Base-by-base conservation (phyloP, 192 early-diverging fungal genomes). In the Allomyces javanicus region DNA sequence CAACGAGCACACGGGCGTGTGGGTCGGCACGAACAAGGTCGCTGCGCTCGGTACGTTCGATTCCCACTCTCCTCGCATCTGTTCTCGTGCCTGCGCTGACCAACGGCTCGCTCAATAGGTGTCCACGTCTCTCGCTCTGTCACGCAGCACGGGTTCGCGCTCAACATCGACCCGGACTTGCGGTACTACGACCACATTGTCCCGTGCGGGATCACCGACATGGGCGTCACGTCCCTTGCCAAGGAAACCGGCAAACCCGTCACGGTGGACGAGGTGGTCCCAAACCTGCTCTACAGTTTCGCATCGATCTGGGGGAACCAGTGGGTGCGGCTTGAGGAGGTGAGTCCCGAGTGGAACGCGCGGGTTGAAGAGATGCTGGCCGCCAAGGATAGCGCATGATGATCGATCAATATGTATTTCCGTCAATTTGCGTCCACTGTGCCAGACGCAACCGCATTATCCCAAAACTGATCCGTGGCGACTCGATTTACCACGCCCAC, bases 111-210 rank as follows among this genome's bases (percentile, higher is more conserved):
- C 9, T 58, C 17, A 2, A 3, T 9, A 78, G 77, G 79, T 3
- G 72, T 84, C 58, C 82, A 84, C 63, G 75, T 82, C 1, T 69
- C 68, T 22, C 67, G 74, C 22, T 72, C 80, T 63, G 69, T 81
- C 22, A 82, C 82, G 21, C 66, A 65, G 3, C 80, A 82, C 70
- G 82, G 82, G 22, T 82, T 84, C 68, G 82, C 80, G 9, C 68
- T 84, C 19, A 84, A 84, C 64, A 78, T 78, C 67, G 69, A 77
- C 65, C 72, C 73, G 3, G 80, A 82, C 64, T n/a, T 84, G 33
- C 9, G 12, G 19, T 84, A 76, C 72, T 84, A 76, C 65, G 72
- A 80, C 24, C 80, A 83, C 44, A 81, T 84, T 67, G 72, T 82
- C 9, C 74, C 79, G 6, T 84, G 79, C 66, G 77, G 80, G 10